Evolutionary conservation across 345 rosid species (phyloP).

Genomic region (Isatis tinctoria): DNA sequence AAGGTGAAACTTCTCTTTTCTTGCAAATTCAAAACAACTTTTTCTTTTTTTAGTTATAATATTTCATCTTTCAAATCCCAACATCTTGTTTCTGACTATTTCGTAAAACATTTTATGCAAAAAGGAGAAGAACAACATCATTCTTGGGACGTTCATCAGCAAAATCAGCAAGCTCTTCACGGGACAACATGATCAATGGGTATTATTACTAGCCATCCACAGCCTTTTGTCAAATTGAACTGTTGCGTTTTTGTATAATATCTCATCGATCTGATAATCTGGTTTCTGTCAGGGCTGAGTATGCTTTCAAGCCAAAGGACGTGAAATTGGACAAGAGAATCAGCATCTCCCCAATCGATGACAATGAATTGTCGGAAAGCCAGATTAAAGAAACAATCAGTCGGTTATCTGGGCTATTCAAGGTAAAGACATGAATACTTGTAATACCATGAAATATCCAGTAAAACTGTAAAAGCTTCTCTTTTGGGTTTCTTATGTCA

Average conservation of each 20-base stretch:
- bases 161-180: conserved; percentile 39
- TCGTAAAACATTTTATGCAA: conserved; percentile 5
- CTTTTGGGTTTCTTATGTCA: conserved; percentile 4
- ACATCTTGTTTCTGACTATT: conserved; percentile 4
- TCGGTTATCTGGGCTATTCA: conserved; percentile 47
- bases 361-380: conserved; percentile 57
- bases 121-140: conserved; percentile 40
- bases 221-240: background rate
- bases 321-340: conserved; percentile 42
- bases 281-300: conserved; percentile 51
- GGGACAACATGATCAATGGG: conserved; percentile 58
- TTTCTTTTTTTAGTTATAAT: conserved; percentile 20
- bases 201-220: conserved; percentile 31
- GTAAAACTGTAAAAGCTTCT: background rate
- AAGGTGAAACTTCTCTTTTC: conserved; percentile 39
- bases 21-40: conserved; percentile 30
- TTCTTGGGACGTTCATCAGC: conserved; percentile 41
- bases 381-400: conserved; percentile 64
- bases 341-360: conserved; percentile 43
- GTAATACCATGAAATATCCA: background rate
- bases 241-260: background rate
- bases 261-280: background rate
- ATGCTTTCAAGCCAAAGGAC: conserved; percentile 89
- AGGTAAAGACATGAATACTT: conserved; percentile 43
- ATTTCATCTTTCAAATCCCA: background rate